These are phyloP conservation scores for Leavenworthia alabamica DNA, from an alignment of 345 rosid species.

Conservation along the genomic window DNA sequence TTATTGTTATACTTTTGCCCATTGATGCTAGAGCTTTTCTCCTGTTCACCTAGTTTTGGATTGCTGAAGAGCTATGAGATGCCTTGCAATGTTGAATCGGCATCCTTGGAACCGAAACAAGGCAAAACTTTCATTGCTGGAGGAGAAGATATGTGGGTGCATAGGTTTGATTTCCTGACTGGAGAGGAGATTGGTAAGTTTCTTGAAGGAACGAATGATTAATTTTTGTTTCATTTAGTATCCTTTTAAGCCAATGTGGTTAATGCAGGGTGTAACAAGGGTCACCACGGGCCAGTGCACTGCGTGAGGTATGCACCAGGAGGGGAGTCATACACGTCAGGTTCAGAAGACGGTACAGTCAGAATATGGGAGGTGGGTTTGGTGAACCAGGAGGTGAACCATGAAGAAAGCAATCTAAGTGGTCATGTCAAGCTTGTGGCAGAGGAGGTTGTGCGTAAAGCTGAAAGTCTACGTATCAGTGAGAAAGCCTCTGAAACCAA, in stretches of 20 bases:
- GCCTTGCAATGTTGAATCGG: conserved; percentile 80
- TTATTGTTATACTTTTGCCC: not conserved
- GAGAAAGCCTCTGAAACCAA: conserved; percentile 30
- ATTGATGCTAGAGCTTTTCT: conserved; percentile 13
- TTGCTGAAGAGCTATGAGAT: conserved; percentile 79
- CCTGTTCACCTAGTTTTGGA: conserved; percentile 52
- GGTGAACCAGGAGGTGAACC: conserved; percentile 29
- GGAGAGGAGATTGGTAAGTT: conserved; percentile 63
- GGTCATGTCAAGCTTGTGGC: conserved; percentile 41
- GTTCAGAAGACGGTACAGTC: conserved; percentile 91
- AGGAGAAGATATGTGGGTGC: conserved; percentile 72
- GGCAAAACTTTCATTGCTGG: conserved; percentile 58
- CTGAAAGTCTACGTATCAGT: conserved; percentile 36
- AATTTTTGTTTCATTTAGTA: not conserved
- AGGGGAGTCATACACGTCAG: conserved; percentile 94
- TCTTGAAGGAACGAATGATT: not conserved
- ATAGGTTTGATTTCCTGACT: conserved; percentile 56
- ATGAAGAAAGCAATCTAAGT: conserved; percentile 31
- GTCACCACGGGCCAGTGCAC: conserved; percentile 98
- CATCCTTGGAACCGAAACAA: conserved; percentile 56
- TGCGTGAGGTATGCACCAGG: conserved; percentile 89
- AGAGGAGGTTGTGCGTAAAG: conserved; percentile 43
- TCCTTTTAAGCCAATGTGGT: conserved; percentile 9
- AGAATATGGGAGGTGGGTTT: conserved; percentile 54
- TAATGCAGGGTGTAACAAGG: conserved; percentile 87